Evolutionary conservation across 441 rosid genomes (phyloP).

Genomic region (Breynia disticha): DNA sequence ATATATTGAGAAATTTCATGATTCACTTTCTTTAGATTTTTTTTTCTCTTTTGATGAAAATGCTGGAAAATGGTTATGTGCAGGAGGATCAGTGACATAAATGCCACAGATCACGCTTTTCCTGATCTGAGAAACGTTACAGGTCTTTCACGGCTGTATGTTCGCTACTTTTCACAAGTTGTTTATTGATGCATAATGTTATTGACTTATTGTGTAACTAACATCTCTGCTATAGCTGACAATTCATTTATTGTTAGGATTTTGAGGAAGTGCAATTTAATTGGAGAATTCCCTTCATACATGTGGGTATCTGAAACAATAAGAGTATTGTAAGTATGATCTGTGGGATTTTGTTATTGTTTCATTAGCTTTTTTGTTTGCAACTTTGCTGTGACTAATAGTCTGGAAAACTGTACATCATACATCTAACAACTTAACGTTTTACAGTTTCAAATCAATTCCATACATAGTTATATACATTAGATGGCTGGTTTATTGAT

Average conservation of each 20-base stretch:
- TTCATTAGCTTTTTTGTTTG: background rate
- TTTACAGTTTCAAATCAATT: too few species aligned
- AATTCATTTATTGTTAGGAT: slow-evolving; percentile 22
- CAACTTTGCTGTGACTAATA: background rate
- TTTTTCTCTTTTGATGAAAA: slow-evolving; percentile 6
- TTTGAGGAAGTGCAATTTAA: slow-evolving; percentile 44
- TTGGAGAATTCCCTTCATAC: slow-evolving; percentile 38
- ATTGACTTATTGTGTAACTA: slow-evolving; percentile 10
- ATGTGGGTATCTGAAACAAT: slow-evolving; percentile 30
- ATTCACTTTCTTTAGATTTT: background rate
- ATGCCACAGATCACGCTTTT: slow-evolving; percentile 47
- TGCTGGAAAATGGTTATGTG: background rate
- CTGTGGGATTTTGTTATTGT: background rate
- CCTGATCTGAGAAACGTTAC: slow-evolving; percentile 30
- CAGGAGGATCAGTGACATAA: slow-evolving; percentile 73
- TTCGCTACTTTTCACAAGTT: slow-evolving; percentile 9
- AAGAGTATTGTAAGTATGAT: slow-evolving; percentile 44
- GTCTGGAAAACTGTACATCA: too few species aligned
- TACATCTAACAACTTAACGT: too few species aligned
- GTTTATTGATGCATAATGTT: slow-evolving; percentile 1
- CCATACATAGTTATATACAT: too few species aligned
- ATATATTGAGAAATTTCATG: background rate
- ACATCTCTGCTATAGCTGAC: background rate
- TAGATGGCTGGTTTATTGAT: too few species aligned
- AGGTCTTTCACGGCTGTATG: slow-evolving; percentile 37